Evolutionary conservation across 2,329 filamentous ascomycete genomes (phyloP), one percentile per base, ranked within the genome.

Genomic region (Tolypocladium tundrense): DNA sequence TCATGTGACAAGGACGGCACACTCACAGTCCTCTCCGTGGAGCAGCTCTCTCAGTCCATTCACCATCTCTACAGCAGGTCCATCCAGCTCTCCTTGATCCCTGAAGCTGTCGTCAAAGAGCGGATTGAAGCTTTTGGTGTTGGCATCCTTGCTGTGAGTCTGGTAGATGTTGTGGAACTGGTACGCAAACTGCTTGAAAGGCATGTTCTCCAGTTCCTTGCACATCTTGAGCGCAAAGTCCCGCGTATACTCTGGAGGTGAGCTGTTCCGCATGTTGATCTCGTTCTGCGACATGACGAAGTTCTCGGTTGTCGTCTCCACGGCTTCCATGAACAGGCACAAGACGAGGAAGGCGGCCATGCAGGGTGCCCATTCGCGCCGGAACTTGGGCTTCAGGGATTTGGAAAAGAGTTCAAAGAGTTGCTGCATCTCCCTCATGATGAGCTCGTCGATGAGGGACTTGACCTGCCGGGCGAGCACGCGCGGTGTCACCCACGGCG

Each of bases 91-190:
- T 4, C 67, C 73, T 42, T 73, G 69, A 59, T 75, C 70, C 24
- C 73, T 66, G 55, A 74, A 72, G 45, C 67, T 67, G 52, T 72
- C 67, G 62, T 83, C 79, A 9, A 78, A 62, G n/a, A 84, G 67
- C 21, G 81, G 81, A 63, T 84, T 84, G 65, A 83, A 84, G 54
- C 80, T 72, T 67, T 73, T 78, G 9, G 74, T 67, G 50, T 75
- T 74, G 4, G 73, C 72, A 60, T 82, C 79, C 62, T 73, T 73
- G 57, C 72, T 75, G 65, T 83, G 79, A 24, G 81, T 84, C 71
- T 83, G 80, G 64, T 82, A 84, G 58, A 82, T 74, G 64, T 82
- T 76, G 67, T 84, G 81, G 66, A 84, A 84, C 68, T 83, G 80
- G 61, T 80, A 82, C 4, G 79, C 79, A 64, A 84, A 83, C 68